Evolutionary conservation across 495 filamentous ascomycete genomes (phyloP).

Genomic region (Parathielavia appendiculata): DNA sequence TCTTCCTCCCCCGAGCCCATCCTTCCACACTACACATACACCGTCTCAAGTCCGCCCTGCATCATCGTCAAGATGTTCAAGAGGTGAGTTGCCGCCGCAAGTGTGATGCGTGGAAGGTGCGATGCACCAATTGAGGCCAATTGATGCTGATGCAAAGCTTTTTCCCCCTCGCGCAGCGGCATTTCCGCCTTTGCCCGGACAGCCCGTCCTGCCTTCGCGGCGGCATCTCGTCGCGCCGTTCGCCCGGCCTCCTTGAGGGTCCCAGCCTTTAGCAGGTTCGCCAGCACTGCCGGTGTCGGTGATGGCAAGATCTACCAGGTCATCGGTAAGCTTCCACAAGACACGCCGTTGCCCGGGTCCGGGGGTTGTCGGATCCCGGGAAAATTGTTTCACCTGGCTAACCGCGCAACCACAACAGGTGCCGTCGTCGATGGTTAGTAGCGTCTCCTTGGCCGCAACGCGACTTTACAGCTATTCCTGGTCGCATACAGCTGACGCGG

Average conservation of each 20-base stretch:
- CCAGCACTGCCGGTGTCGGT: constrained; percentile 58
- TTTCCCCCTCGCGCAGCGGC: constrained; percentile 53
- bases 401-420: constrained; percentile 48
- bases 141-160: constrained; percentile 39
- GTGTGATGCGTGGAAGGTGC: not conserved
- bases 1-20: constrained; percentile 34
- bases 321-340: constrained; percentile 30
- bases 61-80: constrained; percentile 76
- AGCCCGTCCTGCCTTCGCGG: constrained; percentile 65
- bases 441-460: not conserved
- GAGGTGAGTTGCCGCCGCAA: constrained; percentile 56
- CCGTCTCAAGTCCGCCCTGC: constrained; percentile 43
- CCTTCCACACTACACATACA: constrained; percentile 35
- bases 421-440: constrained; percentile 70
- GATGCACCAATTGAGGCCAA: constrained; percentile 40
- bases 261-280: constrained; percentile 59
- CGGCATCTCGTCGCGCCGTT: constrained; percentile 61
- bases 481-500: constrained; percentile 23
- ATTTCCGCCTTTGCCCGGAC: constrained; percentile 75
- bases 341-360: not conserved
- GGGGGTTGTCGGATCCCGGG: not conserved
- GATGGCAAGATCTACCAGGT: constrained; percentile 84
- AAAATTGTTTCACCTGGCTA: constrained; percentile 28
- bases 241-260: constrained; percentile 60
- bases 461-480: not conserved